These are phyloP conservation scores for Leishmania gerbilli DNA, from an alignment of 208 protist genomes.

Conservation along the genomic window DNA sequence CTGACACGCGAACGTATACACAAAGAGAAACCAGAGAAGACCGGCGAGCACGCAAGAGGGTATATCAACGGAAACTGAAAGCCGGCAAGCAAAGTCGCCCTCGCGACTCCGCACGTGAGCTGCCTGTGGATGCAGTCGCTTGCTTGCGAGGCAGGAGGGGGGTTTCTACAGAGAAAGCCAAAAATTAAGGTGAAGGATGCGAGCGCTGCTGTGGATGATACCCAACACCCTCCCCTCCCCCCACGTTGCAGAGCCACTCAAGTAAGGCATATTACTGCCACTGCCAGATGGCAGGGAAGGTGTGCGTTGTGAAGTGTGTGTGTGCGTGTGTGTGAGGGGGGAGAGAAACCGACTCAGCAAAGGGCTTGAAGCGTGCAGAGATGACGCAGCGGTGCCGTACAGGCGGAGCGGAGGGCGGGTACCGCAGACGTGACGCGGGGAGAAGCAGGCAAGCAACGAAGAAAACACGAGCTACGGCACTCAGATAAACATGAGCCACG, in stretches of 20 bases:
- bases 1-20: background rate
- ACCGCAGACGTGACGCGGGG: too few relatives aligned
- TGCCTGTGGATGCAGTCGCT: background rate
- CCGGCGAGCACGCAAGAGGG: background rate
- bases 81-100: background rate
- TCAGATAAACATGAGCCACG: background rate
- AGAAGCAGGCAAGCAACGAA: background rate
- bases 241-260: background rate
- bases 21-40: background rate
- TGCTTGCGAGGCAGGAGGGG: background rate
- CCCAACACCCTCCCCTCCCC: too few relatives aligned
- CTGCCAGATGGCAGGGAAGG: background rate
- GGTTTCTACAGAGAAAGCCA: constrained; percentile 2
- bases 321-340: too few relatives aligned
- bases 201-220: background rate
- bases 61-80: background rate
- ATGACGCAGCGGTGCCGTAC: too few relatives aligned
- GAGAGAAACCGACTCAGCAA: too few relatives aligned
- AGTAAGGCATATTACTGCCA: background rate
- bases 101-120: background rate
- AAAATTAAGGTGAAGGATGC: too few relatives aligned
- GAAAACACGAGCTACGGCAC: too few relatives aligned
- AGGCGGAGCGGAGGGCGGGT: too few relatives aligned
- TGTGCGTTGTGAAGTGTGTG: too few relatives aligned
- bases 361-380: too few relatives aligned